phyloP scores from a whole-genome alignment of 768 basidiomycete genomes.

The Lactarius sp. region DNA sequence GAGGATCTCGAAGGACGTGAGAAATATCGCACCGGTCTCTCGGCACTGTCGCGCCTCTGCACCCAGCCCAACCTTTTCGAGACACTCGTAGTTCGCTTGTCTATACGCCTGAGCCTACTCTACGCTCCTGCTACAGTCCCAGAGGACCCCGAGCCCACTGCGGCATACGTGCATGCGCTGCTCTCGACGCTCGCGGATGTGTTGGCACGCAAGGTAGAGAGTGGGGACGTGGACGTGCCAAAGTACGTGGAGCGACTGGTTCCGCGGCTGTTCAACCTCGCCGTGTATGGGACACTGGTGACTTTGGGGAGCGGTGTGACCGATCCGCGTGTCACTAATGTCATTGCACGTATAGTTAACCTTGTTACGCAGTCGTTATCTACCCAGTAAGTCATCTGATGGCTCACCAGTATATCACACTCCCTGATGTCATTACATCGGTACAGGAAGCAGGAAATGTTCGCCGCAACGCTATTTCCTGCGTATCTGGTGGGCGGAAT shows the following conservation, averaged over 20 bases:
- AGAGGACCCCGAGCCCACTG: constrained; percentile 51
- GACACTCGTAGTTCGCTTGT: constrained; percentile 69
- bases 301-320: constrained; percentile 31
- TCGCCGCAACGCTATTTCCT: constrained; percentile 46
- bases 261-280: constrained; percentile 63
- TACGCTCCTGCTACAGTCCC: constrained; percentile 38
- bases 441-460: constrained; percentile 59
- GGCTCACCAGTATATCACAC: no score
- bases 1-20: constrained; percentile 52
- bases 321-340: constrained; percentile 53
- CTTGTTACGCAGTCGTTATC: constrained; percentile 60
- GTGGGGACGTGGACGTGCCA: constrained; percentile 59
- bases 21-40: constrained; percentile 62
- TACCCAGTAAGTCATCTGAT: constrained; percentile 50
- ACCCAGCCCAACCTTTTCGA: constrained; percentile 76
- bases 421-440: background rate
- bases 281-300: constrained; percentile 39
- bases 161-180: constrained; percentile 84
- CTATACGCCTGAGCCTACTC: constrained; percentile 70
- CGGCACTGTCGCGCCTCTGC: constrained; percentile 68
- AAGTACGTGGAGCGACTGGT: constrained; percentile 79
- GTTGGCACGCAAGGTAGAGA: constrained; percentile 45
- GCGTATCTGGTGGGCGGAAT: constrained; percentile 55
- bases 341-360: constrained; percentile 62
- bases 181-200: constrained; percentile 64